These are phyloP conservation scores for Backusella parvicylindrica DNA, from an alignment of 192 early-diverging fungal genomes.

Conservation along the genomic window DNA sequence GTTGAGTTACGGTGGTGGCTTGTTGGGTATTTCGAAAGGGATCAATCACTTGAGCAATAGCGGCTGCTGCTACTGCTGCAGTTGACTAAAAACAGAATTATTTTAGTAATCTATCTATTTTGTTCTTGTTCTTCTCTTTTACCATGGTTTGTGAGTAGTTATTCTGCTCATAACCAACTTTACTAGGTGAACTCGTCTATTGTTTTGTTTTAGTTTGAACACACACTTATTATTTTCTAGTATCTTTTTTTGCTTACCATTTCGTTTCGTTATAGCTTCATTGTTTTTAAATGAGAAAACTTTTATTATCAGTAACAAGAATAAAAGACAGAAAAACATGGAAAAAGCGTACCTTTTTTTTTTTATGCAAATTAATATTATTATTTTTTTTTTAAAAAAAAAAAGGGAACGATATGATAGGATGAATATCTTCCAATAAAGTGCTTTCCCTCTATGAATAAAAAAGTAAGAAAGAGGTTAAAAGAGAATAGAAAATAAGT, in stretches of 20 bases:
- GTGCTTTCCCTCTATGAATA: neutral
- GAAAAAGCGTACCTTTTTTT: neutral
- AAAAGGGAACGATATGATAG: neutral
- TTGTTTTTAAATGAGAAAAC: neutral
- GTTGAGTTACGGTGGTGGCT: neutral
- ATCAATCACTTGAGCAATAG: conserved; percentile 3
- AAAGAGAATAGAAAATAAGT: neutral
- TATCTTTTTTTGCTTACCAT: neutral
- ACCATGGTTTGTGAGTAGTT: neutral
- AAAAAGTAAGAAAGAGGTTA: neutral
- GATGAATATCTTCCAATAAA: neutral
- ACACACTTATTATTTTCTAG: too few relatives aligned
- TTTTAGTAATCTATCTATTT: too few relatives aligned
- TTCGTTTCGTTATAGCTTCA: neutral
- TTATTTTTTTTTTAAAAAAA: neutral
- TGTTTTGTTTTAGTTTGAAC: too few relatives aligned
- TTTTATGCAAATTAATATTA: neutral
- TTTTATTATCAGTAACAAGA: neutral
- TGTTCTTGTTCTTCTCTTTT: neutral
- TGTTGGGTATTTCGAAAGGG: neutral
- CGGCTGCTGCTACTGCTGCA: neutral
- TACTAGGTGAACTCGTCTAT: neutral
- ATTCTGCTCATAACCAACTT: neutral
- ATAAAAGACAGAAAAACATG: neutral
- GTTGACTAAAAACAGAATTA: neutral